These are phyloP conservation scores for Candida nemodendra DNA, from an alignment of 805 yeast species.

Conservation along the genomic window DNA sequence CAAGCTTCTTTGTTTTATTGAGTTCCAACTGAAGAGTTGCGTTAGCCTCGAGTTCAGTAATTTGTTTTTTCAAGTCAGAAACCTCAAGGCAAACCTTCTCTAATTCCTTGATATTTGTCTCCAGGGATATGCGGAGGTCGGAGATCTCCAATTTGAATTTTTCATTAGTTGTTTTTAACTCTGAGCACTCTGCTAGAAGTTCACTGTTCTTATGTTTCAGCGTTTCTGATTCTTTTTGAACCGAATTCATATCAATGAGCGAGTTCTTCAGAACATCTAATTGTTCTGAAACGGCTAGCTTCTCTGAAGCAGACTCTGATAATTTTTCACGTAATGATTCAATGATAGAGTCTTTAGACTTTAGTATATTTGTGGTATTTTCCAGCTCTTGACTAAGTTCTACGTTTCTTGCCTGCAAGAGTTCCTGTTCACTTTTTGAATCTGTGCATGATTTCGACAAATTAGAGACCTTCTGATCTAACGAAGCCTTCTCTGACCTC, in stretches of 20 bases:
- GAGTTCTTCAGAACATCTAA: conserved; percentile 3
- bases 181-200: neutral
- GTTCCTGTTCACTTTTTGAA: neutral
- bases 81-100: neutral
- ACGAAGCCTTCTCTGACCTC: neutral
- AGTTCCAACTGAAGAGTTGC: too few relatives aligned
- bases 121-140: neutral
- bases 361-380: neutral
- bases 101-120: too few relatives aligned
- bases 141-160: neutral
- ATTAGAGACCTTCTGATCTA: neutral
- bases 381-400: neutral
- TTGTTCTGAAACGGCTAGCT: conserved; percentile 4
- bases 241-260: conserved; percentile 1
- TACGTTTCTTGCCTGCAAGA: neutral
- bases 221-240: conserved; percentile 3
- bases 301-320: neutral
- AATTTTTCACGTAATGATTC: neutral
- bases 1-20: neutral
- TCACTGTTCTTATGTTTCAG: neutral
- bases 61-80: too few relatives aligned
- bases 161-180: neutral
- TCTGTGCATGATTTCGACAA: neutral
- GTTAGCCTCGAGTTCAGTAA: neutral
- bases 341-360: conserved; percentile 1